Evolutionary conservation across 495 filamentous ascomycete genomes (phyloP).

Genomic region (Aspergillus heteromorphus): DNA sequence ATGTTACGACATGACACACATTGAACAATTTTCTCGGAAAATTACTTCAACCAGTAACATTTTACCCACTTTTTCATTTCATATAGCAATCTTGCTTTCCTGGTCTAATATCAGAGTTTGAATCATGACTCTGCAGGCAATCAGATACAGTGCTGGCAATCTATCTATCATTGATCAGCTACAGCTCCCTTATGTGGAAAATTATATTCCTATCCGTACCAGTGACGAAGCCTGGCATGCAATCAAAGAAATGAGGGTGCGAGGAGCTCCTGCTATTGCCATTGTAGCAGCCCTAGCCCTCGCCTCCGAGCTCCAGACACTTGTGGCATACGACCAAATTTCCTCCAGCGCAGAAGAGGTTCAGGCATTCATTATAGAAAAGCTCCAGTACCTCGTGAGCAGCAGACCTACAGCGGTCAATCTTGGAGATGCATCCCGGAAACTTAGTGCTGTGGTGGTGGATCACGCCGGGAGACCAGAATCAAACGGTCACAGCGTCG

Average conservation of each 20-base stretch:
- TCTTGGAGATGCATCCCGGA: slow-evolving; percentile 78
- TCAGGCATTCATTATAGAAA: slow-evolving; percentile 59
- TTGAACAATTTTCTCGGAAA: not conserved
- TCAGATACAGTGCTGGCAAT: slow-evolving; percentile 72
- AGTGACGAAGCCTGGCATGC: slow-evolving; percentile 84
- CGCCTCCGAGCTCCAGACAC: slow-evolving; percentile 50
- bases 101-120: not conserved
- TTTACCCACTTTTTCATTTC: too few species aligned
- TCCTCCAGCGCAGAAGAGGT: slow-evolving; percentile 51
- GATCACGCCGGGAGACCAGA: slow-evolving; percentile 26
- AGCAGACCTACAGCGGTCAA: slow-evolving; percentile 94
- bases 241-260: slow-evolving; percentile 89
- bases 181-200: slow-evolving; percentile 76
- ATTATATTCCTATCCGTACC: slow-evolving; percentile 68
- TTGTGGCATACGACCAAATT: slow-evolving; percentile 19
- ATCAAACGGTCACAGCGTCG: slow-evolving; percentile 44
- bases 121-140: slow-evolving; percentile 72
- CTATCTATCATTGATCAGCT: slow-evolving; percentile 88
- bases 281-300: slow-evolving; percentile 89
- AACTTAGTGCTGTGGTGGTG: slow-evolving; percentile 58
- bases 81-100: too few species aligned
- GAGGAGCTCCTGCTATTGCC: slow-evolving; percentile 92
- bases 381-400: slow-evolving; percentile 74
- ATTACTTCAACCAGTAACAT: too few species aligned
- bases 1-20: not conserved